A percentile compares a stretch with the other conserved stretches of the same genome.
These are phyloP conservation scores for Nakazawaea wyomingensis DNA, from an alignment of 805 yeast genomes.

Conservation along the genomic window DNA sequence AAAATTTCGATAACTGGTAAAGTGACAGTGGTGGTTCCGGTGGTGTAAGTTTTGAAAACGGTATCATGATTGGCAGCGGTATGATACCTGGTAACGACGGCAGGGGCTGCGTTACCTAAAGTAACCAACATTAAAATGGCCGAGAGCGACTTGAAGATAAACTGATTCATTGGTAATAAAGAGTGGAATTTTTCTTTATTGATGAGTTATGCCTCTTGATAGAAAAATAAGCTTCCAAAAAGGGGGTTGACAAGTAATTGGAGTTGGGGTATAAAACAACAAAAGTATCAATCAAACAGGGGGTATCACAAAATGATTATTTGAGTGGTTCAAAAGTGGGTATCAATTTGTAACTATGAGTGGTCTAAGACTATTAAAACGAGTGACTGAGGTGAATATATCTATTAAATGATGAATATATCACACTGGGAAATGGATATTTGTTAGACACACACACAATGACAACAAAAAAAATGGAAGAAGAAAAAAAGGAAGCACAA, in stretches of 20 bases:
- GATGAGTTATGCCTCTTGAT: too few relatives aligned
- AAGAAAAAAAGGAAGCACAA: background rate
- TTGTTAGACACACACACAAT: background rate
- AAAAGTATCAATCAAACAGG: background rate
- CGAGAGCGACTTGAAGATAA: background rate
- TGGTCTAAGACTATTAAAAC: conserved; percentile 1
- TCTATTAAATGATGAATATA: too few relatives aligned
- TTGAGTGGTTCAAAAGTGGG: background rate
- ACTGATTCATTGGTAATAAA: conserved; percentile 2
- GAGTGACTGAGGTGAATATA: conserved; percentile 10
- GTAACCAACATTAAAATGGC: background rate
- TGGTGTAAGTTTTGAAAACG: conserved; percentile 24
- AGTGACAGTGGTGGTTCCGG: conserved; percentile 44
- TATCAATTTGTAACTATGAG: background rate
- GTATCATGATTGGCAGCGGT: conserved; percentile 28
- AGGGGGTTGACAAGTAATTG: background rate
- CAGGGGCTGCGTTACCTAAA: conserved; percentile 12
- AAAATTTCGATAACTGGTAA: conserved; percentile 50
- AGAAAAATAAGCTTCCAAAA: too few relatives aligned
- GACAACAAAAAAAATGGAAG: background rate
- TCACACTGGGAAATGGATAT: conserved; percentile 3
- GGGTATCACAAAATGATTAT: background rate
- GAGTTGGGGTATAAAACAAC: background rate
- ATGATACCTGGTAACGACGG: conserved; percentile 23
- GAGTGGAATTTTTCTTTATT: too few relatives aligned